These are phyloP conservation scores for Diplosphaera chodatii DNA, from an alignment of 139 green algal species.

Conservation along the genomic window DNA sequence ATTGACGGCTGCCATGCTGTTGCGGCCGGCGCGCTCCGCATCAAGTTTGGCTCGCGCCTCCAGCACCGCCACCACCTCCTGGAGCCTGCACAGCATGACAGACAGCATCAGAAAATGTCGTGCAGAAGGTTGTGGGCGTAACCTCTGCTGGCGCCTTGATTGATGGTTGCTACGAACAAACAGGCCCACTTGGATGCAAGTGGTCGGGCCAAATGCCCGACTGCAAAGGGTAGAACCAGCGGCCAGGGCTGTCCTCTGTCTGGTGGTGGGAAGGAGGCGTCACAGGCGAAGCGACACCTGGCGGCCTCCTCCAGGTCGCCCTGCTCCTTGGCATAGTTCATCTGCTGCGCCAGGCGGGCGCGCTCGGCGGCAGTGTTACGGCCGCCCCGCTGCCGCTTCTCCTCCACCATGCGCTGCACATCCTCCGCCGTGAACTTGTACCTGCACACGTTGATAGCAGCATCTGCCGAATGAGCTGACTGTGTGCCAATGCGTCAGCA, in stretches of 20 bases:
- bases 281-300: no score
- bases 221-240: no score
- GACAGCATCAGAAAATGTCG: no score
- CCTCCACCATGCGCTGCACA: slow-evolving; percentile 35
- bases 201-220: no score
- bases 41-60: slow-evolving; percentile 8
- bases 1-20: slow-evolving; percentile 34
- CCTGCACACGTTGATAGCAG: slow-evolving; percentile 3
- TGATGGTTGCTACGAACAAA: no score
- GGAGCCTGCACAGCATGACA: no score
- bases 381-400: slow-evolving; percentile 29
- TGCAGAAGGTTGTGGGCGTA: no score
- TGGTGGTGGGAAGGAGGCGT: no score
- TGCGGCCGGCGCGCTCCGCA: background rate
- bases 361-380: slow-evolving; percentile 38
- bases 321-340: slow-evolving; percentile 18
- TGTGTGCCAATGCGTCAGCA: background rate
- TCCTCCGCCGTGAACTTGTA: slow-evolving; percentile 50
- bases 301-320: slow-evolving; percentile 18
- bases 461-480: background rate
- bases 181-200: no score
- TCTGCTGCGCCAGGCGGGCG: slow-evolving; percentile 23
- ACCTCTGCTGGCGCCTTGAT: no score
- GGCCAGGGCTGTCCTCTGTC: no score
- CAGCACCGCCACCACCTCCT: slow-evolving; percentile 17